Conservation (phyloP, 2,329 filamentous ascomycete genomes). For the Aspergillus arachidicola region DNA sequence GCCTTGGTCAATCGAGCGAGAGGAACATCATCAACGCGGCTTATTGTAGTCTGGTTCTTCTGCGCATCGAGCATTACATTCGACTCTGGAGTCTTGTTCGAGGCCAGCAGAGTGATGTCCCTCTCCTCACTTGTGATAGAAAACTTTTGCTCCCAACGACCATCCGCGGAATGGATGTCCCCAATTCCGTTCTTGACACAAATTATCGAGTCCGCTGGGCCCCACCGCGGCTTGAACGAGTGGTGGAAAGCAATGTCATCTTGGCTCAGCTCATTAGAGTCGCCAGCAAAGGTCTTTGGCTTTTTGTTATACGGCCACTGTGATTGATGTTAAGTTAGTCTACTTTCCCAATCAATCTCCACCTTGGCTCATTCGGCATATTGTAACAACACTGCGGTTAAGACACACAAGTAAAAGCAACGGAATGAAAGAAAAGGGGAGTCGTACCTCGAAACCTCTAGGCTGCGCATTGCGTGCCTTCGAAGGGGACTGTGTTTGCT, state of each 20-base stretch:
- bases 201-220: conserved; percentile 71
- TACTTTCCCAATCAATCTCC: neutral
- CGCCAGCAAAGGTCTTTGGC: conserved; percentile 67
- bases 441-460: conserved; percentile 88
- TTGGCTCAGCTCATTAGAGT: conserved; percentile 63
- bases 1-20: conserved; percentile 44
- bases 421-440: conserved; percentile 50
- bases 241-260: conserved; percentile 70
- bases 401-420: conserved; percentile 33
- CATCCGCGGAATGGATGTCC: conserved; percentile 21
- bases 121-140: conserved; percentile 44
- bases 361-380: neutral
- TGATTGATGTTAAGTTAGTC: conserved; percentile 21
- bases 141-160: conserved; percentile 56
- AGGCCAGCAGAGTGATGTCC: conserved; percentile 33
- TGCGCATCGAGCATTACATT: conserved; percentile 39
- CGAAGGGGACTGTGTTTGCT: conserved; percentile 51
- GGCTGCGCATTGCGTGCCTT: conserved; percentile 59
- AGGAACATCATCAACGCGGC: conserved; percentile 61
- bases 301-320: conserved; percentile 89
- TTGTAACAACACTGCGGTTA: neutral
- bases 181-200: conserved; percentile 55
- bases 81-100: conserved; percentile 27
- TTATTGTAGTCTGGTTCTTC: conserved; percentile 46
- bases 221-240: conserved; percentile 78